phyloP scores from a whole-genome alignment of 2,329 filamentous ascomycete genomes.

The Phoma sp. region DNA sequence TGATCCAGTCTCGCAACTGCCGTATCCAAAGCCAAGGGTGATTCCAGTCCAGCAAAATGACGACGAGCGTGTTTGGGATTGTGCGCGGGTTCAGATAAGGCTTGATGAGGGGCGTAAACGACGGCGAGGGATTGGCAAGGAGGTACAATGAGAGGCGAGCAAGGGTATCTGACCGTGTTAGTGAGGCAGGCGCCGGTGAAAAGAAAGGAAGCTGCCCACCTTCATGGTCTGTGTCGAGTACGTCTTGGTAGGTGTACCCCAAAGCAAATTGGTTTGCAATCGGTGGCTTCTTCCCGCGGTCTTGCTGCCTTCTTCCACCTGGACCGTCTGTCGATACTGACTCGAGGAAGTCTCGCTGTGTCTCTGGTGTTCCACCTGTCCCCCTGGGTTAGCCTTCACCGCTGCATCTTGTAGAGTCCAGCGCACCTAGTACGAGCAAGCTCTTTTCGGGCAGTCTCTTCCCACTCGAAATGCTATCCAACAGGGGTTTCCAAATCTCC shows the following conservation, averaged over 20 bases:
- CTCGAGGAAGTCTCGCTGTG: conserved; percentile 81
- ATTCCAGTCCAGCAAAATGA: conserved; percentile 94
- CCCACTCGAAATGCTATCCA: conserved; percentile 87
- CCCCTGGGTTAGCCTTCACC: conserved; percentile 25
- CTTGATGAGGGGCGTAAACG: conserved; percentile 81
- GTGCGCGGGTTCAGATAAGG: conserved; percentile 84
- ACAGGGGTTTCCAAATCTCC: conserved; percentile 93
- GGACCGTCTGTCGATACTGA: conserved; percentile 49
- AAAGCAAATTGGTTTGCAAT: conserved; percentile 91
- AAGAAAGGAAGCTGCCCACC: conserved; percentile 58
- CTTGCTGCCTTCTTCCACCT: conserved; percentile 59
- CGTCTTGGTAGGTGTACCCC: conserved; percentile 94
- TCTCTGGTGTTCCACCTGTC: conserved; percentile 78
- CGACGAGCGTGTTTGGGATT: conserved; percentile 82
- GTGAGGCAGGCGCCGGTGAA: background rate
- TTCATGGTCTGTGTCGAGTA: conserved; percentile 91
- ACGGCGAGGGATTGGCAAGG: conserved; percentile 80
- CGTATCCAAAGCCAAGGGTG: conserved; percentile 92
- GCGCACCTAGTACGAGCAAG: conserved; percentile 78
- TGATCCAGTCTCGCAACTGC: conserved; percentile 87
- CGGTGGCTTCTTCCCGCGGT: conserved; percentile 65
- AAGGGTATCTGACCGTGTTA: conserved; percentile 70
- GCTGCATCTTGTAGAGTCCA: conserved; percentile 11
- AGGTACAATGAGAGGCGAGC: conserved; percentile 89
- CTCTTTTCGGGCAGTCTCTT: conserved; percentile 93